These are phyloP conservation scores for Meredithiella fracta DNA, from an alignment of 2,329 filamentous ascomycete species.

Conservation along the genomic window DNA sequence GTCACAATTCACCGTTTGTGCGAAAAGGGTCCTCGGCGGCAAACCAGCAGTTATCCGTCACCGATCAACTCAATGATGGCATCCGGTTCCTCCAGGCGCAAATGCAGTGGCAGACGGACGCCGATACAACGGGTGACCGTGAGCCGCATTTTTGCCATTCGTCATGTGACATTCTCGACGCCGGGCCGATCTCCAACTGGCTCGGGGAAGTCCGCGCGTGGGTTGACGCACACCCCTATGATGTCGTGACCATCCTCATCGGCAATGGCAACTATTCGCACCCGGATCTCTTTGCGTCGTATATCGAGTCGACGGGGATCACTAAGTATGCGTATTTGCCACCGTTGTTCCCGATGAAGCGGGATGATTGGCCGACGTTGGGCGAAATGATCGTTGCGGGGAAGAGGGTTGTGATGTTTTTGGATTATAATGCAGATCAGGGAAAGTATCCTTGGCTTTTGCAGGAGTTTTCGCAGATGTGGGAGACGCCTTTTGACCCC, in stretches of 20 bases:
- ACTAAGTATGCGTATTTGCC: conserved; percentile 58
- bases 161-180: conserved; percentile 65
- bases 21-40: conserved; percentile 52
- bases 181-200: conserved; percentile 59
- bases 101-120: conserved; percentile 40
- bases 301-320: conserved; percentile 57
- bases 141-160: conserved; percentile 69
- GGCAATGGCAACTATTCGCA: conserved; percentile 65
- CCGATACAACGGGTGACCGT: conserved; percentile 24
- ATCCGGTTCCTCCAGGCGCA: conserved; percentile 47
- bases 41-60: conserved; percentile 56
- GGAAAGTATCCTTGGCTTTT: conserved; percentile 64
- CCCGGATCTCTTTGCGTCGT: conserved; percentile 45
- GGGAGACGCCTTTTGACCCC: conserved; percentile 79
- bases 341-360: conserved; percentile 49
- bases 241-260: conserved; percentile 74
- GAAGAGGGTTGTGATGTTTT: conserved; percentile 61
- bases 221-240: conserved; percentile 63
- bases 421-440: conserved; percentile 76
- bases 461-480: conserved; percentile 75
- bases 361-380: conserved; percentile 71
- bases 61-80: conserved; percentile 61
- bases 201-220: conserved; percentile 52
- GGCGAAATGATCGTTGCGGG: conserved; percentile 55
- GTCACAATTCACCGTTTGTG: conserved; percentile 71